phyloP scores from a whole-genome alignment of 148 eudicot genomes.

The Gaultheria prostrata region DNA sequence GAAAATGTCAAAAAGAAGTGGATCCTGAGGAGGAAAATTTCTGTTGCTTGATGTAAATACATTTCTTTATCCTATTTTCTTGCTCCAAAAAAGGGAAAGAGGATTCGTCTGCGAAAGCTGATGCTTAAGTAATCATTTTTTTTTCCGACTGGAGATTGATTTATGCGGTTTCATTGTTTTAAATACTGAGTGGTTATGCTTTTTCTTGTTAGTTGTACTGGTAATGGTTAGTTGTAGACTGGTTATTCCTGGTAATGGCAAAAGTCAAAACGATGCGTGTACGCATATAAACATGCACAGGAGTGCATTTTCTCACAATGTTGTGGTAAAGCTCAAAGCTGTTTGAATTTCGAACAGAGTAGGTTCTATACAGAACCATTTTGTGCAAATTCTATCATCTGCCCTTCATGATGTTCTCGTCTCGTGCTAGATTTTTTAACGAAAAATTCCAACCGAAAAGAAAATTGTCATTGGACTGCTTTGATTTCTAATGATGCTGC shows the following conservation, averaged over 20 bases:
- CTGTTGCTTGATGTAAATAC: constrained; percentile 30
- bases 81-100: not conserved
- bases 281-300: not conserved
- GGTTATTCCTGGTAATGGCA: not conserved
- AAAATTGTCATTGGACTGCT: too few relatives aligned
- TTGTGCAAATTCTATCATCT: not conserved
- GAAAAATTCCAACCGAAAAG: not conserved
- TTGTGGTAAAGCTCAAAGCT: not conserved
- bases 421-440: not conserved
- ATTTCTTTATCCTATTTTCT: not conserved
- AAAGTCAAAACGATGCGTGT: not conserved
- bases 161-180: not conserved
- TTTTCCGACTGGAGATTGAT: not conserved
- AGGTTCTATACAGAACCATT: not conserved
- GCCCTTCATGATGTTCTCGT: not conserved
- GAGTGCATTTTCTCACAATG: not conserved
- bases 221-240: not conserved
- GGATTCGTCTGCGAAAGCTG: not conserved
- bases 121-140: not conserved
- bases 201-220: not conserved
- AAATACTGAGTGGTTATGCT: not conserved
- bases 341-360: not conserved
- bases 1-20: constrained; percentile 59
- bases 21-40: constrained; percentile 36
- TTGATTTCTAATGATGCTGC: too few relatives aligned